A percentile compares a stretch with the other conserved stretches of the same genome.
phyloP scores from a whole-genome alignment of 2,329 filamentous ascomycete genomes.

The Dactylellina drechsleri region DNA sequence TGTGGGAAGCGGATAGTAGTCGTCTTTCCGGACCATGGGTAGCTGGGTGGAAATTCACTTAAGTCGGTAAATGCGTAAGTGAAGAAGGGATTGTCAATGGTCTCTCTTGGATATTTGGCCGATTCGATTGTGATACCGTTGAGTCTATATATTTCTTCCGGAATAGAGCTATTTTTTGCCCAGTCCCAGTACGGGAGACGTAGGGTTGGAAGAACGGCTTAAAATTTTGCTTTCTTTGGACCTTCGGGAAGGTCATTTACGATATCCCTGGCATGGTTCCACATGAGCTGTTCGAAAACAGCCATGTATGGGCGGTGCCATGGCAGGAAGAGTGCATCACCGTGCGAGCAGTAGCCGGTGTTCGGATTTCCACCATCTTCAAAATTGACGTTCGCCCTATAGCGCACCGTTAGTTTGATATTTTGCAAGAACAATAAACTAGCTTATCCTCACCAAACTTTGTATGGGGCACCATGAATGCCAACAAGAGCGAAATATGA shows the following conservation, averaged over 20 bases:
- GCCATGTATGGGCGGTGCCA: conserved; percentile 86
- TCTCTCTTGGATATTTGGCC: conserved; percentile 69
- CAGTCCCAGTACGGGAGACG: conserved; percentile 67
- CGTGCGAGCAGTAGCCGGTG: conserved; percentile 31
- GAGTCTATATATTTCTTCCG: conserved; percentile 41
- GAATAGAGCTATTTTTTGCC: conserved; percentile 63
- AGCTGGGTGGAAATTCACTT: conserved; percentile 7
- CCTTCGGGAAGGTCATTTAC: conserved; percentile 63
- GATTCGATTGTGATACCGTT: conserved; percentile 63
- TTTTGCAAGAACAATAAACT: too few relatives aligned
- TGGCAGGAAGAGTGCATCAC: conserved; percentile 68
- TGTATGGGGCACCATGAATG: conserved; percentile 73
- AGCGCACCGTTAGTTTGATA: too few relatives aligned
- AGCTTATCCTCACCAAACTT: too few relatives aligned
- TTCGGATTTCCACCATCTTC: conserved; percentile 27
- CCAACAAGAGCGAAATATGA: conserved; percentile 84
- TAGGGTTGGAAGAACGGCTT: conserved; percentile 15
- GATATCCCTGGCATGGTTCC: conserved; percentile 61
- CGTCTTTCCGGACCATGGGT: too few relatives aligned
- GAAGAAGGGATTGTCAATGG: conserved; percentile 72
- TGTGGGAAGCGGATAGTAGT: too few relatives aligned
- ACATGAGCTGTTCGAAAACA: conserved; percentile 63
- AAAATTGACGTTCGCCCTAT: too few relatives aligned
- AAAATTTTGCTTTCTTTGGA: conserved; percentile 61
- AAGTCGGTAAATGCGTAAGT: conserved; percentile 68